Evolutionary conservation across 2,329 filamentous ascomycete species (phyloP).

Genomic region (Phyllosticta citriasiana): DNA sequence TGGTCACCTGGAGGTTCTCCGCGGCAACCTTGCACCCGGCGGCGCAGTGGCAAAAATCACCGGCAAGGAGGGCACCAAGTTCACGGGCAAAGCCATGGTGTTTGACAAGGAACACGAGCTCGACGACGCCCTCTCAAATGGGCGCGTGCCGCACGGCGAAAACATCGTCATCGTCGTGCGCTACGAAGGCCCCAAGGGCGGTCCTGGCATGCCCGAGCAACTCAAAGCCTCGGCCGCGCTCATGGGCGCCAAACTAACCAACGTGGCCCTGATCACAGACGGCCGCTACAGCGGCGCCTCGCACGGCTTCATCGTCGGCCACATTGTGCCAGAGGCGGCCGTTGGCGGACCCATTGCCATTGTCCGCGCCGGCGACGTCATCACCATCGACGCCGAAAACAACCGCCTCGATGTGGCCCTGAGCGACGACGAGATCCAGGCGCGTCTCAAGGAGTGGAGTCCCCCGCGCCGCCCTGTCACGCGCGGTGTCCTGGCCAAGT

Average conservation of each 20-base stretch:
- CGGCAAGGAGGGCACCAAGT: constrained; percentile 79
- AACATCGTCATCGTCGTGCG: constrained; percentile 84
- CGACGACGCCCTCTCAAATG: constrained; percentile 60
- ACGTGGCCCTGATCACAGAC: constrained; percentile 86
- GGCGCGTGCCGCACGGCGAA: constrained; percentile 62
- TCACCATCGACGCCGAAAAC: constrained; percentile 76
- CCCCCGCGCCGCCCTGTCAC: constrained; percentile 62
- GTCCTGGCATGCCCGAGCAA: constrained; percentile 94
- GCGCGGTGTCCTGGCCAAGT: constrained; percentile 81
- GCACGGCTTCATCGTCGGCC: constrained; percentile 89
- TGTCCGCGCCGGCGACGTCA: constrained; percentile 66
- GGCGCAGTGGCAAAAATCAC: constrained; percentile 95
- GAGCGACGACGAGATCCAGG: constrained; percentile 58
- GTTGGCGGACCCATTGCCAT: constrained; percentile 81
- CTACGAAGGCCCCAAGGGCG: constrained; percentile 88
- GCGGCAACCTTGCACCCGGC: constrained; percentile 77
- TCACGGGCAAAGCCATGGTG: constrained; percentile 70
- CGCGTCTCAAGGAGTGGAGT: constrained; percentile 57
- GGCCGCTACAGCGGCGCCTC: constrained; percentile 80
- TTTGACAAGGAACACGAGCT: constrained; percentile 81
- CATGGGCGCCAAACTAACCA: constrained; percentile 81
- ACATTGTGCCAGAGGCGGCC: constrained; percentile 84
- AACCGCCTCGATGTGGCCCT: constrained; percentile 67
- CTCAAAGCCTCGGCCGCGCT: constrained; percentile 80
- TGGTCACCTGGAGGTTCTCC: constrained; percentile 80